A percentile compares a stretch with the other conserved stretches of the same genome.
These are phyloP conservation scores for Chrysanthemum seticuspe DNA, from an alignment of 129 eudicot species.

Conservation along the genomic window DNA sequence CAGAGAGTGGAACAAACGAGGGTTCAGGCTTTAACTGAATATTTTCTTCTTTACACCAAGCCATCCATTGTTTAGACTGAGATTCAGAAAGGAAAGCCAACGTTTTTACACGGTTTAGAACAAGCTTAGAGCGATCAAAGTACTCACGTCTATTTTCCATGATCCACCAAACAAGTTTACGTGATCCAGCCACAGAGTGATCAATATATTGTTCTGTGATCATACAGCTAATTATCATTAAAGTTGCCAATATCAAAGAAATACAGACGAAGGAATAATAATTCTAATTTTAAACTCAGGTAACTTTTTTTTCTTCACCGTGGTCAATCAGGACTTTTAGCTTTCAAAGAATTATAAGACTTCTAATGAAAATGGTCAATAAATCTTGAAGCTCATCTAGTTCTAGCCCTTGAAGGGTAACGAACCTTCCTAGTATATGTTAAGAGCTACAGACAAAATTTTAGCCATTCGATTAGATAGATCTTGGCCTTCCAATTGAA, in stretches of 20 bases:
- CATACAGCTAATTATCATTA: conserved; percentile 6
- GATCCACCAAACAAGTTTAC: conserved; percentile 95
- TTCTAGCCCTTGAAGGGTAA: no score
- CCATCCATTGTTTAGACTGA: conserved; percentile 89
- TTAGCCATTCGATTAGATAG: no score
- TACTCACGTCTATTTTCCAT: conserved; percentile 97
- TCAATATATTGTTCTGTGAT: conserved; percentile 73
- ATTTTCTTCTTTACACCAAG: conserved; percentile 90
- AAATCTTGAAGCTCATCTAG: no score
- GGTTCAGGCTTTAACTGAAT: conserved; percentile 56
- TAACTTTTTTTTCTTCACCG: no score
- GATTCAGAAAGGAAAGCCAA: conserved; percentile 74
- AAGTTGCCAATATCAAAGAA: not conserved
- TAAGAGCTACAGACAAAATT: no score
- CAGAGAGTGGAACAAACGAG: conserved; percentile 76
- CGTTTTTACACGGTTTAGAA: conserved; percentile 70
- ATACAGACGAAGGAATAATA: not conserved
- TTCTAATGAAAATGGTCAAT: no score
- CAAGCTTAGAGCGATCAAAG: conserved; percentile 78
- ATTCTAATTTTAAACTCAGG: no score
- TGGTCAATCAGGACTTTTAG: no score
- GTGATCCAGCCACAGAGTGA: conserved; percentile 76
- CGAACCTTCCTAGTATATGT: no score
- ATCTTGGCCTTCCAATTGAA: no score
- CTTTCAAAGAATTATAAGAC: no score